Evolutionary conservation across 768 basidiomycete species (phyloP).

Genomic region (Leccinum rimulosum): DNA sequence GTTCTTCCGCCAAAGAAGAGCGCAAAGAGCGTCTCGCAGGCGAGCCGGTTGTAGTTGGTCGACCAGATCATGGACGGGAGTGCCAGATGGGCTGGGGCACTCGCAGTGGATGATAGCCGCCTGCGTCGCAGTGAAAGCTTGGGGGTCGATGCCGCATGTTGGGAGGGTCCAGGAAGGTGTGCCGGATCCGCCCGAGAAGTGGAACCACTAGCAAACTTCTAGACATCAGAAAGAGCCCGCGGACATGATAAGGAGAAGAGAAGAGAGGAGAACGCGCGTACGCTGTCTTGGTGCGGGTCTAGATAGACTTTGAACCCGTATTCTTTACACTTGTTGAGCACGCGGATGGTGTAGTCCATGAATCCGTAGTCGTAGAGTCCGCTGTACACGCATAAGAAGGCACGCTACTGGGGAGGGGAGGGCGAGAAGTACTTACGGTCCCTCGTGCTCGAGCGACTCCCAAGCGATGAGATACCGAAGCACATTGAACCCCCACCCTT

Average conservation of each 20-base stretch:
- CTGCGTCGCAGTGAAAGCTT: constrained; percentile 81
- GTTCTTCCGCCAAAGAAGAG: constrained; percentile 90
- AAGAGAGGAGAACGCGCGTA: constrained; percentile 41
- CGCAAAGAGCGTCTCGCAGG: constrained; percentile 87
- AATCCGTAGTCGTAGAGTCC: constrained; percentile 88
- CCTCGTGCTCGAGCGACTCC: constrained; percentile 92
- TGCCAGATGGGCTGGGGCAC: constrained; percentile 57
- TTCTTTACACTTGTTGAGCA: constrained; percentile 88
- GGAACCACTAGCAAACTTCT: constrained; percentile 70
- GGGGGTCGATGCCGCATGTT: constrained; percentile 88
- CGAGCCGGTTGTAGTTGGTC: constrained; percentile 90
- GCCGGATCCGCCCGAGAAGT: constrained; percentile 92
- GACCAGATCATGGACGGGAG: constrained; percentile 93
- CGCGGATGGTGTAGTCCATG: constrained; percentile 86
- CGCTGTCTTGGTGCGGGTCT: constrained; percentile 95
- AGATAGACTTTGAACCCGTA: constrained; percentile 91
- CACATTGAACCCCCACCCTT: constrained; percentile 92
- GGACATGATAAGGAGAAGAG: neutral
- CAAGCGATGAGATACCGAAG: constrained; percentile 84
- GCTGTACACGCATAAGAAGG: constrained; percentile 37
- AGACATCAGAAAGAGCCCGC: neutral
- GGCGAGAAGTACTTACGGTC: constrained; percentile 69
- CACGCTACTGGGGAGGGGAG: neutral
- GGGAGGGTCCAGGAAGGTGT: constrained; percentile 92
- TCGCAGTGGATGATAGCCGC: constrained; percentile 87